Conservation (phyloP, 495 filamentous ascomycete genomes). For the Lichina pygmaea region DNA sequence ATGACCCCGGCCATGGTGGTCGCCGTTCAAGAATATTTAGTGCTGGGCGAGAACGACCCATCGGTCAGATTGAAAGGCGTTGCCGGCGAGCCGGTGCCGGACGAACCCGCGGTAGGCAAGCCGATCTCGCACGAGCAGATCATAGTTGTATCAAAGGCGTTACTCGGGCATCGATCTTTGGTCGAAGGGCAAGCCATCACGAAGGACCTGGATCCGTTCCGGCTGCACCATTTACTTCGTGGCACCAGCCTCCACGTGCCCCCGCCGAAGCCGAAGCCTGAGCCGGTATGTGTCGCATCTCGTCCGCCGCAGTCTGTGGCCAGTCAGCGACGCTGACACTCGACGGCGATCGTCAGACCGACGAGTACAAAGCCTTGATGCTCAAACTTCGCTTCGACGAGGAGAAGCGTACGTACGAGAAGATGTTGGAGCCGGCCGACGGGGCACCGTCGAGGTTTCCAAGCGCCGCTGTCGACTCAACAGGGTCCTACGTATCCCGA, state of each 20-base stretch:
- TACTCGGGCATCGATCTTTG: slow-evolving; percentile 10
- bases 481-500: not conserved
- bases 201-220: slow-evolving; percentile 6
- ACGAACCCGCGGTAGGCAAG: slow-evolving; percentile 24
- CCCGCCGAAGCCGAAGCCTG: slow-evolving; percentile 37
- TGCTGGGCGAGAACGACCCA: not conserved
- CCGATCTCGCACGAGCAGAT: slow-evolving; percentile 63
- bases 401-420: slow-evolving; percentile 53
- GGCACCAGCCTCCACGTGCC: slow-evolving; percentile 50
- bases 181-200: not conserved
- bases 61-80: not conserved
- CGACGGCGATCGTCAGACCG: slow-evolving; percentile 22
- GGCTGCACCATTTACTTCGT: slow-evolving; percentile 36
- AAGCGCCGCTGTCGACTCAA: not conserved
- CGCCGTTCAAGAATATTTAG: slow-evolving; percentile 21
- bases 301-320: not conserved
- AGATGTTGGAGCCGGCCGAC: slow-evolving; percentile 32
- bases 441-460: not conserved
- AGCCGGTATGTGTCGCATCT: slow-evolving; percentile 30
- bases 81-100: slow-evolving; percentile 16
- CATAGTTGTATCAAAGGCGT: slow-evolving; percentile 33
- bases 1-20: slow-evolving; percentile 44
- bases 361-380: slow-evolving; percentile 82
- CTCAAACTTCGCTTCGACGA: slow-evolving; percentile 50
- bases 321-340: slow-evolving; percentile 4